phyloP scores from a whole-genome alignment of 1,139 yeast genomes.

The Suhomyces atakaporum region DNA sequence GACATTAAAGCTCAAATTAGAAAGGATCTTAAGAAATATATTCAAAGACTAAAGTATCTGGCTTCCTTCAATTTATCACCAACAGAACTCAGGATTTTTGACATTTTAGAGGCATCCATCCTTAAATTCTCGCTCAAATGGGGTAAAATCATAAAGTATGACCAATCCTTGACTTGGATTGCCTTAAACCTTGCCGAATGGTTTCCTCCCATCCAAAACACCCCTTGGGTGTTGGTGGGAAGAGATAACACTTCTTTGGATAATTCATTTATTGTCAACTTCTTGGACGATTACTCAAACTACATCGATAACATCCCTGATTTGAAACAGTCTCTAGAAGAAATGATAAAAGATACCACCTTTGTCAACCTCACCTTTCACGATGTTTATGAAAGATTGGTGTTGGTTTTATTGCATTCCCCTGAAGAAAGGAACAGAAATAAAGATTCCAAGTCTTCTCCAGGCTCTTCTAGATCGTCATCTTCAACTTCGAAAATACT shows the following conservation, averaged over 20 bases:
- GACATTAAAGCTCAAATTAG: constrained; percentile 39
- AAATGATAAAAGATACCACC: constrained; percentile 30
- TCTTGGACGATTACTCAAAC: constrained; percentile 52
- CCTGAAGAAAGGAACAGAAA: constrained; percentile 43
- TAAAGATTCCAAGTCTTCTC: neutral
- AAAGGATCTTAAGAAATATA: constrained; percentile 55
- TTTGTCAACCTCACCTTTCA: constrained; percentile 51
- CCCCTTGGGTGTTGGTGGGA: constrained; percentile 48
- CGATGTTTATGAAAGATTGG: constrained; percentile 74
- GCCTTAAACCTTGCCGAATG: constrained; percentile 89
- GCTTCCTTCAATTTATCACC: constrained; percentile 25
- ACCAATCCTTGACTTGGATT: constrained; percentile 81
- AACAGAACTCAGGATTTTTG: constrained; percentile 55
- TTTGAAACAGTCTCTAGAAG: constrained; percentile 28
- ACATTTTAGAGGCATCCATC: constrained; percentile 61
- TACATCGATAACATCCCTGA: constrained; percentile 40
- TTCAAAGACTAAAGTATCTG: constrained; percentile 39
- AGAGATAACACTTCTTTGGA: constrained; percentile 32
- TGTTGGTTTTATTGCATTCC: constrained; percentile 73
- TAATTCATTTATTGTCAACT: constrained; percentile 37
- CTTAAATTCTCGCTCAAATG: constrained; percentile 69
- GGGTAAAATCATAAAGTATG: constrained; percentile 78
- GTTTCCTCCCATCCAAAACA: constrained; percentile 65
- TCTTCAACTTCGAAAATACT: constrained; percentile 8
- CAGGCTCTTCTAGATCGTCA: constrained; percentile 6